These are phyloP conservation scores for Amorphotheca resinae DNA, from an alignment of 495 filamentous ascomycete species.

Conservation along the genomic window DNA sequence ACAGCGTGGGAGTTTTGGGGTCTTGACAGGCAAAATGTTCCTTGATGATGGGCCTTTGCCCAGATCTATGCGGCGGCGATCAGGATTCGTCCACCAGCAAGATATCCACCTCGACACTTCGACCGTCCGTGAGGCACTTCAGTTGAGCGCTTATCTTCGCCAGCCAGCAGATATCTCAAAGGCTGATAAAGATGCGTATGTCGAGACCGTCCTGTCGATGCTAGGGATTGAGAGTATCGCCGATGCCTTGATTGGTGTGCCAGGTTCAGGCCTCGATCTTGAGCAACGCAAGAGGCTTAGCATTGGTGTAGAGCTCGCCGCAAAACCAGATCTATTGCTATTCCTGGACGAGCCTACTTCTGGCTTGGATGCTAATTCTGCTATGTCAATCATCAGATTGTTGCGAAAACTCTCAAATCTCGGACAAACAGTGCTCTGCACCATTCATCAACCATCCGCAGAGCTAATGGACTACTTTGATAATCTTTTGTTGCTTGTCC, in stretches of 20 bases:
- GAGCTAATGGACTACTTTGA: constrained; percentile 86
- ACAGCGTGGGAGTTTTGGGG: constrained; percentile 69
- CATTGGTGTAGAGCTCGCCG: constrained; percentile 63
- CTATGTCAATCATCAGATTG: constrained; percentile 66
- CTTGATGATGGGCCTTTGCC: constrained; percentile 66
- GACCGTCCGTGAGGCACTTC: constrained; percentile 68
- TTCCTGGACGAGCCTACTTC: constrained; percentile 69
- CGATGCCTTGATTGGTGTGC: constrained; percentile 75
- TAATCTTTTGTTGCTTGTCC: constrained; percentile 58
- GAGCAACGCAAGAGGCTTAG: constrained; percentile 82
- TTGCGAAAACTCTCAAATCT: constrained; percentile 66
- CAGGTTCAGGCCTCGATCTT: constrained; percentile 77
- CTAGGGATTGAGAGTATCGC: constrained; percentile 84
- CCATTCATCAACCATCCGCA: constrained; percentile 82
- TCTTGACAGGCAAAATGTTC: constrained; percentile 72
- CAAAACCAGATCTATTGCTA: constrained; percentile 58
- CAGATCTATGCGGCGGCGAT: constrained; percentile 78
- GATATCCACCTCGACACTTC: constrained; percentile 78
- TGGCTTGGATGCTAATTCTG: constrained; percentile 43
- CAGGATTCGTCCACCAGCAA: constrained; percentile 89
- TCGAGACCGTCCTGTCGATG: constrained; percentile 79
- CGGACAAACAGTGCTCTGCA: constrained; percentile 78
- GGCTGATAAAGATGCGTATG: constrained; percentile 70
- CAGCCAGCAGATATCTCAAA: constrained; percentile 58
- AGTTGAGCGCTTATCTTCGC: constrained; percentile 71